These are phyloP conservation scores for Terana coerulea DNA, from an alignment of 768 basidiomycete species.

Conservation along the genomic window DNA sequence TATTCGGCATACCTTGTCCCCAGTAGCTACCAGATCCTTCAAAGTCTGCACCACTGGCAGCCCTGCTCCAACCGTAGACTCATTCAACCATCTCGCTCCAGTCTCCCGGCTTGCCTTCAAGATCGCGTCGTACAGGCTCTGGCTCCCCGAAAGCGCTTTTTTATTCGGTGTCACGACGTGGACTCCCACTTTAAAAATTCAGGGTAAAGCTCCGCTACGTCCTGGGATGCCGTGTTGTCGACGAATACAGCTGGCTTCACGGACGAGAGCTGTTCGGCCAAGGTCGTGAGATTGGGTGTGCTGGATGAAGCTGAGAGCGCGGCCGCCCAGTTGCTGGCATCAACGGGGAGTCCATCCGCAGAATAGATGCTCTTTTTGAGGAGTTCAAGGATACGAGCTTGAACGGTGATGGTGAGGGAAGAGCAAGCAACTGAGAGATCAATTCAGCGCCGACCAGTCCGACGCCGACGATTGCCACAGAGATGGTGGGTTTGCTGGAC, in stretches of 20 bases:
- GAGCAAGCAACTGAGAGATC: conserved; percentile 71
- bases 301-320: neutral
- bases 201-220: conserved; percentile 80
- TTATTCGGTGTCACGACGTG: conserved; percentile 96
- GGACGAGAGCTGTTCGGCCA: conserved; percentile 42
- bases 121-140: conserved; percentile 67
- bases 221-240: conserved; percentile 89
- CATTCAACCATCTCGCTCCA: conserved; percentile 72
- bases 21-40: conserved; percentile 88
- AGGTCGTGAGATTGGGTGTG: conserved; percentile 36
- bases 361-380: conserved; percentile 58
- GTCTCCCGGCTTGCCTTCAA: conserved; percentile 51
- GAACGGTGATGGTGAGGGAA: conserved; percentile 56
- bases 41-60: conserved; percentile 89
- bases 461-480: conserved; percentile 82
- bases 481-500: conserved; percentile 13
- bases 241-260: conserved; percentile 66
- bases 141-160: conserved; percentile 83
- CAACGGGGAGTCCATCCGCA: conserved; percentile 40
- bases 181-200: conserved; percentile 74
- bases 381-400: conserved; percentile 66
- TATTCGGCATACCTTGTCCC: conserved; percentile 56
- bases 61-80: conserved; percentile 95
- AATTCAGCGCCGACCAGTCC: conserved; percentile 92
- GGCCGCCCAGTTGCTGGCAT: conserved; percentile 33